Evolutionary conservation across 345 rosid genomes (phyloP).

Genomic region (Anacardium occidentale): DNA sequence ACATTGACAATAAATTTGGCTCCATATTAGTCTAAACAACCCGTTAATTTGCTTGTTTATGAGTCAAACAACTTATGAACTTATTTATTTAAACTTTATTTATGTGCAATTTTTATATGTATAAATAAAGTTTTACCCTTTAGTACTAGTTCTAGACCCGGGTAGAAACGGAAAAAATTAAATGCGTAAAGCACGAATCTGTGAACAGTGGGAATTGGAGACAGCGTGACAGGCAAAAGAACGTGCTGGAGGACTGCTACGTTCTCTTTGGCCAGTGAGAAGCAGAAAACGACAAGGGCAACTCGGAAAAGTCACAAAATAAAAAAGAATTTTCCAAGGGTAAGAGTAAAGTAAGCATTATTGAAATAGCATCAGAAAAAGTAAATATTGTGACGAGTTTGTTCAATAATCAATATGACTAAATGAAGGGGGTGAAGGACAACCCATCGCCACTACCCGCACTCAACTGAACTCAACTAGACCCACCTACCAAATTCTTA

Average conservation of each 20-base stretch:
- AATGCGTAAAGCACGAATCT: constrained; percentile 34
- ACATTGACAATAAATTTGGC: not conserved
- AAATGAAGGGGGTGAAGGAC: not conserved
- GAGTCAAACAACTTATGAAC: too few species aligned
- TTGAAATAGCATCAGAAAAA: not conserved
- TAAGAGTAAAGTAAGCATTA: not conserved
- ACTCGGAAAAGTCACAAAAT: not conserved
- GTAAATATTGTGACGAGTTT: constrained; percentile 4
- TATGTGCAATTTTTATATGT: too few species aligned
- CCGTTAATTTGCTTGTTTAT: too few species aligned
- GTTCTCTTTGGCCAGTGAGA: not conserved
- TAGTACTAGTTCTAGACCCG: not conserved
- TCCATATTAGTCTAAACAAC: not conserved
- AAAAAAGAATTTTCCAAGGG: not conserved
- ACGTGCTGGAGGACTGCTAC: not conserved
- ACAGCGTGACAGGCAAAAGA: not conserved
- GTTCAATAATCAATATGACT: not conserved
- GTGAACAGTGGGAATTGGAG: constrained; percentile 25
- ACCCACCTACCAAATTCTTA: not conserved
- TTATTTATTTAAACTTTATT: too few species aligned
- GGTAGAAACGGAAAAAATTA: not conserved
- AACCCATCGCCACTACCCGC: not conserved
- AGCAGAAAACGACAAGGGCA: constrained; percentile 17
- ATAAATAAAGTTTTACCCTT: not conserved
- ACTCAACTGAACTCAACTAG: too few species aligned